Base-by-base conservation (phyloP, 176 grass and related monocot species). In the Tillandsia fasciculata region DNA sequence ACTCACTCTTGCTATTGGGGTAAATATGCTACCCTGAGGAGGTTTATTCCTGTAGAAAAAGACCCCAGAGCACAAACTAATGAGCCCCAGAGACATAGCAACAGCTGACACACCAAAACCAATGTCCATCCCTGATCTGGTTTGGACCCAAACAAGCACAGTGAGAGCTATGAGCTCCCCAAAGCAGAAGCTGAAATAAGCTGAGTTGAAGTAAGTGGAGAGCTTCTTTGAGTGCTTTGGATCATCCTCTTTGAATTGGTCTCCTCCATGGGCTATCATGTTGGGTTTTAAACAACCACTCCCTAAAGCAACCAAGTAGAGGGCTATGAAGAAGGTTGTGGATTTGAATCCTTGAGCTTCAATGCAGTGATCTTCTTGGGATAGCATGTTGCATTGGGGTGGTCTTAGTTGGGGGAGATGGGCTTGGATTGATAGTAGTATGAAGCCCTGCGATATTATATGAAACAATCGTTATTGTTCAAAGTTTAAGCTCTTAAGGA, bases 251-350 rank as follows among this genome's bases (percentile, higher is more conserved):
- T 70, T 50, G 70, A 96, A 87, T 79, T 97, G 93, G 71, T 97
- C 93, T 12, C 81, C 93, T 33, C 93, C 93, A 63, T 92, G 93
- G 49, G 93, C 78, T 65, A 97, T 97, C 93, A 97, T 97, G 84
- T 92, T 97, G 77, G 93, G 89, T 78, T 97, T 97, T 74, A 97
- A 79, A 81, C 86, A 92, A 20, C 93, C 93, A 74, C 93, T 97
- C 67, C 93, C 93, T 2, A 97, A 78, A 47, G 93, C 93, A 74
- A 97, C 89, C 48, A 92, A 76, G 79, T 97, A 97, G 59, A 97
- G 89, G 53, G 93, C 84, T 0, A 79, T 49, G 74, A 97, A 97
- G 74, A 97, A 97, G 53, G 87, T 72, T 67, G 73, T 67, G 9
- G 89, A 81, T 78, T 79, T 83, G 79, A 92, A 70, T 64, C 93